Evolutionary conservation across 176 grass and related monocot genomes (phyloP), one percentile per base, ranked within the genome.

Genomic region (Juncus effusus): DNA sequence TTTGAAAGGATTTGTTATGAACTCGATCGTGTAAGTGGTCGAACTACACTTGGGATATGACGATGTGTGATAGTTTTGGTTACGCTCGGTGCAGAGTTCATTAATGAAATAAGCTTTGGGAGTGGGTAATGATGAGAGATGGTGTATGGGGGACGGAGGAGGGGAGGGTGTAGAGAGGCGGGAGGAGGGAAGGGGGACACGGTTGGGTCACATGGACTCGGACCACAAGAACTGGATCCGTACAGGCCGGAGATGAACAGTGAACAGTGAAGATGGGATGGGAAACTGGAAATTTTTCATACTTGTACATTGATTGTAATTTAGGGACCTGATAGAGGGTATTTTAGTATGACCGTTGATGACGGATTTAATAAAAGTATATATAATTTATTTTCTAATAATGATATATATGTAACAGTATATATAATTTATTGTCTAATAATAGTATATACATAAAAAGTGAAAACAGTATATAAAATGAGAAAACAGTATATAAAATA

Each of bases 1-100:
- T 65, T 11, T 40, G 61, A 76, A 45, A 59, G 79, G 87, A 86
- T 90, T 67, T 49, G 53, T 4, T 86, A 83, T 63, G 76, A 11
- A 50, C 68, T 58, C 40, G 39, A 72, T 59, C 51, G 44, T 47
- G 44, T 47, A 47, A 6, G 44, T 2, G 44, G 44, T 47, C 44
- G 44, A 47, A 47, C 2, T 47, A 47, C 1, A 9, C 1, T 9
- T 0, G 52, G 5, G 38, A 45, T 72, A 39, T 45, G 16, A 37
- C 39, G 28, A 45, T 37, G 57, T 57, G 68, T 72, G 36, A 40
- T 8, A 70, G 10, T 10, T 70, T 16, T 58, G 13, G 36, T 12
- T 70, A 54, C 52, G 6, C 67, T 5, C 11, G 67, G 67, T 28
- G 3, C 67, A 42, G 3, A 38, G 0, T 40, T 35, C 39, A 42